These are phyloP conservation scores for Sporothrix variecibatus DNA, from an alignment of 2,329 filamentous ascomycete species.

Conservation along the genomic window DNA sequence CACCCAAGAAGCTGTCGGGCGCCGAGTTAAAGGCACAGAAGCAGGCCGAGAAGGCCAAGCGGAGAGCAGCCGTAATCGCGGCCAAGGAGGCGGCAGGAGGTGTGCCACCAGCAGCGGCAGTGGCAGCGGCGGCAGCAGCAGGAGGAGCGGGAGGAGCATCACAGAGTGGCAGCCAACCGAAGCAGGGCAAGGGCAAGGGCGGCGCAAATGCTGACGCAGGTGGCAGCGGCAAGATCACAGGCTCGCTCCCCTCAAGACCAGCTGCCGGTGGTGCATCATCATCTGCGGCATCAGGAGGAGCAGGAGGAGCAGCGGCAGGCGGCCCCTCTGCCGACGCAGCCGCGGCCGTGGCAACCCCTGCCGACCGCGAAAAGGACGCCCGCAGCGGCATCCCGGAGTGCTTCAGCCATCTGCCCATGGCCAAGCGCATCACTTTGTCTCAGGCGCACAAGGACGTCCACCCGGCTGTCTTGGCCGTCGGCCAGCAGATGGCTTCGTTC, in stretches of 20 bases:
- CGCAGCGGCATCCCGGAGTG: constrained; percentile 69
- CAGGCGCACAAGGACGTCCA: constrained; percentile 77
- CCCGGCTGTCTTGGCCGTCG: constrained; percentile 79
- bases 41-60: constrained; percentile 88
- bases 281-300: constrained; percentile 29
- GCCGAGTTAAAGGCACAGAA: constrained; percentile 86
- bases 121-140: constrained; percentile 43
- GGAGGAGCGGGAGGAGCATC: constrained; percentile 39
- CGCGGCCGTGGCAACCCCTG: constrained; percentile 45
- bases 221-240: constrained; percentile 29
- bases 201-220: constrained; percentile 36
- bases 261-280: constrained; percentile 34
- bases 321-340: constrained; percentile 33
- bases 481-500: constrained; percentile 88
- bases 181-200: constrained; percentile 52
- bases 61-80: constrained; percentile 71
- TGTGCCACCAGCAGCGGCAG: constrained; percentile 37
- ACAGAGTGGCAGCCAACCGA: constrained; percentile 46
- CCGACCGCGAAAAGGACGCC: constrained; percentile 57
- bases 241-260: constrained; percentile 33
- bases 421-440: constrained; percentile 55
- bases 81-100: constrained; percentile 50
- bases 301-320: constrained; percentile 29
- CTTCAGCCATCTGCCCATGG: constrained; percentile 81
- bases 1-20: constrained; percentile 60